Evolutionary conservation across 768 basidiomycete genomes (phyloP).

Genomic region (Mycena venus): DNA sequence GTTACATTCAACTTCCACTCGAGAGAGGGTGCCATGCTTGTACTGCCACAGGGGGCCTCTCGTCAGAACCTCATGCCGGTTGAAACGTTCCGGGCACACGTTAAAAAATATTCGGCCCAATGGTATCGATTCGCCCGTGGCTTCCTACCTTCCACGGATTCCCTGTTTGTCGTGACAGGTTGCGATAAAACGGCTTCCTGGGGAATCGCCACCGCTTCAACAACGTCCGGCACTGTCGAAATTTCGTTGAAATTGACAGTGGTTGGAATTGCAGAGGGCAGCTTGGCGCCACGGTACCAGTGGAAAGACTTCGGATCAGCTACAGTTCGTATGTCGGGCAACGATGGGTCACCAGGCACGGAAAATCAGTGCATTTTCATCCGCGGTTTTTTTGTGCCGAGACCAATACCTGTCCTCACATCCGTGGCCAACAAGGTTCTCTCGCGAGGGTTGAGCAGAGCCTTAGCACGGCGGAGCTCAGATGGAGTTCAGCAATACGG

Average conservation of each 20-base stretch:
- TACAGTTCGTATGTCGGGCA: neutral
- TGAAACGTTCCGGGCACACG: constrained; percentile 25
- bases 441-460: neutral
- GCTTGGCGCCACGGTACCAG: constrained; percentile 12
- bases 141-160: neutral
- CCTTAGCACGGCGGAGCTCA: neutral
- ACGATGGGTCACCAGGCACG: neutral
- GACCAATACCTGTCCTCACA: neutral
- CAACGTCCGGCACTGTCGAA: neutral
- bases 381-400: constrained; percentile 1
- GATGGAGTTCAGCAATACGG: neutral
- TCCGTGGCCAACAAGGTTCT: neutral
- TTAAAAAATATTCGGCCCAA: neutral
- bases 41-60: constrained; percentile 33
- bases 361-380: constrained; percentile 38
- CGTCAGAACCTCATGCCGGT: constrained; percentile 19
- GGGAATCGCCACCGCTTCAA: constrained; percentile 29
- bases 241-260: constrained; percentile 17
- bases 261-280: constrained; percentile 4
- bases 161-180: constrained; percentile 33
- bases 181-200: constrained; percentile 37
- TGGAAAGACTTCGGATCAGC: constrained; percentile 20
- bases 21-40: constrained; percentile 32
- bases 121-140: constrained; percentile 14
- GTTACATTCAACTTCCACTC: constrained; percentile 20